Percentiles rank a stretch among this genome's conserved stretches.
Evolutionary conservation across 2,329 filamentous ascomycete genomes (phyloP).

Genomic region (Penicillium fuscoglaucum): DNA sequence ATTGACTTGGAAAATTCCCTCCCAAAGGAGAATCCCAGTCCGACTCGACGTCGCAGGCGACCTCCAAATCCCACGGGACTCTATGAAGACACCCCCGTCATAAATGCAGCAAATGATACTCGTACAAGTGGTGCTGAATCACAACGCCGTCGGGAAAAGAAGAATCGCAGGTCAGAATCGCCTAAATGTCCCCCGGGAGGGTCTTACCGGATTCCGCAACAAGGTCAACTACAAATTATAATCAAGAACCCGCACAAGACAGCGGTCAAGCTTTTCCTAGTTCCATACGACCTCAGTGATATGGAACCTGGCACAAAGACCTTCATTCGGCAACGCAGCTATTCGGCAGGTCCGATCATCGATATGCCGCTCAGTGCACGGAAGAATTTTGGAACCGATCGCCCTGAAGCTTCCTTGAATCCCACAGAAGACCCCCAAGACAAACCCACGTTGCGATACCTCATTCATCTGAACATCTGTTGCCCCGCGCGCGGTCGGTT

Average conservation of each 20-base stretch:
- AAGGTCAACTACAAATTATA: constrained; percentile 92
- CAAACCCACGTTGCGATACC: constrained; percentile 78
- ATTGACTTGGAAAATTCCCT: constrained; percentile 87
- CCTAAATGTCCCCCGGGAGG: constrained; percentile 76
- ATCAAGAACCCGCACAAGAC: constrained; percentile 99
- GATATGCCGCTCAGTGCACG: constrained; percentile 60
- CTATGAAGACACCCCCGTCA: constrained; percentile 8
- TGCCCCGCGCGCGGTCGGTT: constrained; percentile 78
- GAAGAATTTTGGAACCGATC: constrained; percentile 51
- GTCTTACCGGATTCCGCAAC: constrained; percentile 88
- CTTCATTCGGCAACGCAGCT: constrained; percentile 90
- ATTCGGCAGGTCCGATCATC: constrained; percentile 81
- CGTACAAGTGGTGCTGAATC: constrained; percentile 32
- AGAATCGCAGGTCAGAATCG: constrained; percentile 59
- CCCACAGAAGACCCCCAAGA: constrained; percentile 39
- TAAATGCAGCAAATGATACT: constrained; percentile 13
- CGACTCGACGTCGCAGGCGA: constrained; percentile 43
- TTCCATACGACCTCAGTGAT: constrained; percentile 86
- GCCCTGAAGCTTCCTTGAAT: constrained; percentile 55
- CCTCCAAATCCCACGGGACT: constrained; percentile 32
- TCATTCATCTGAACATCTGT: constrained; percentile 92
- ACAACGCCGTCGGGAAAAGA: constrained; percentile 54
- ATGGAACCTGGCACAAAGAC: constrained; percentile 96
- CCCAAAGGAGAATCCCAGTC: constrained; percentile 46
- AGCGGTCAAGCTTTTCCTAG: constrained; percentile 90